These are phyloP conservation scores for Starmerella geochares DNA, from an alignment of 805 yeast genomes.

Conservation along the genomic window DNA sequence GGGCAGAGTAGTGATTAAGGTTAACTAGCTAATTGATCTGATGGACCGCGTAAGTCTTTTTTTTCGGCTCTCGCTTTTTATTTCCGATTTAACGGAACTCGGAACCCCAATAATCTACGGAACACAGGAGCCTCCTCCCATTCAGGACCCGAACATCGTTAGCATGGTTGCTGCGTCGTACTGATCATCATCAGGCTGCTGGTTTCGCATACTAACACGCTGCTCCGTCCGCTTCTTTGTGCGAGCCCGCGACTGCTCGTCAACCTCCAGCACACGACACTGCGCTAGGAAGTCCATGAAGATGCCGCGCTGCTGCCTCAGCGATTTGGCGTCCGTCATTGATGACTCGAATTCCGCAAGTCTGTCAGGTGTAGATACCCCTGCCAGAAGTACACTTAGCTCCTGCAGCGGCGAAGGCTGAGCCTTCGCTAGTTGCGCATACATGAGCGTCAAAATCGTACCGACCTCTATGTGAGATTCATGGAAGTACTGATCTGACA, in stretches of 20 bases:
- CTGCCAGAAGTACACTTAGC: constrained; percentile 30
- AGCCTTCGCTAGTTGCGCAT: constrained; percentile 53
- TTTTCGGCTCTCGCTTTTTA: neutral
- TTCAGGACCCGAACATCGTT: constrained; percentile 22
- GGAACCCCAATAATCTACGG: too few relatives aligned
- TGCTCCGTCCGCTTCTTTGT: constrained; percentile 23
- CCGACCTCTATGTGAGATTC: constrained; percentile 90
- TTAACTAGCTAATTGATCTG: neutral
- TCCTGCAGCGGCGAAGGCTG: constrained; percentile 31
- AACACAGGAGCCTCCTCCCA: neutral
- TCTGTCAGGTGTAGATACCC: constrained; percentile 37
- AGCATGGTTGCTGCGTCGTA: constrained; percentile 25
- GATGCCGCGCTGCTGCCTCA: constrained; percentile 71
- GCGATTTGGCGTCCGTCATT: constrained; percentile 52
- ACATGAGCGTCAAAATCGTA: constrained; percentile 71
- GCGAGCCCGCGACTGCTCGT: constrained; percentile 32
- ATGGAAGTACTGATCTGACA: constrained; percentile 63
- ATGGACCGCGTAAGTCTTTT: neutral
- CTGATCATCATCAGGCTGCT: constrained; percentile 23
- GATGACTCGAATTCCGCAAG: constrained; percentile 54
- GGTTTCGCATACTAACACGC: constrained; percentile 22
- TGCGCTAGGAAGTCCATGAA: constrained; percentile 64
- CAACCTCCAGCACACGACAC: constrained; percentile 38
- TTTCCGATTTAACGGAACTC: too few relatives aligned
- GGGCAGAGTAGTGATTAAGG: constrained; percentile 24